Base-by-base conservation (phyloP, 2,329 filamentous ascomycete species). In the Sclerotinia trifoliorum region DNA sequence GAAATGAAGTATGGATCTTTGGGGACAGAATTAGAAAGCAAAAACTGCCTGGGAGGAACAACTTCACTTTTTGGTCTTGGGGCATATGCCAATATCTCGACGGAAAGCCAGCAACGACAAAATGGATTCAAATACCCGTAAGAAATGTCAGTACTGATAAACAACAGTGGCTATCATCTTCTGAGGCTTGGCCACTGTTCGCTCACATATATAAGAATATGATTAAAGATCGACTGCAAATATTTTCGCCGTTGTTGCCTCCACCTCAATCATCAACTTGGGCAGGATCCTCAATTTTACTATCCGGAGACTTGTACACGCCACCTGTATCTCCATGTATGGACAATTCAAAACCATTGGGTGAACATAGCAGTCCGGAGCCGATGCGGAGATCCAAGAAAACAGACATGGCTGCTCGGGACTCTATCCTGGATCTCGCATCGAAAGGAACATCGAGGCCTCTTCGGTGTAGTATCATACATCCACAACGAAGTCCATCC, bases 71-170 rank as follows among this genome's bases (percentile, higher is more conserved):
- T 39, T 74, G 57, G 65, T 71, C 70, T 24, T 74, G 65, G 65
- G 69, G 71, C 5, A 66, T 75, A 70, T 71, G 72, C 39, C 73
- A 74, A 63, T 61, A 61, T 32, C 55, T 70, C 6, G 71, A 73
- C 56, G 70, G 61, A 13, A 54, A 68, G 46, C 48, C 19, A 17
- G 32, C 70, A 49, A 69, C 66, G 10, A 70, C 67, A 3, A 69
- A 70, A 42, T 65, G 15, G 29, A 68, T 71, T 15, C 51, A 68
- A 42, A 66, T 73, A 46, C 70, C 73, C 26, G 44, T 65, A 21
- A 70, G 67, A 26, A 65, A 58, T 32, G 17, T 21, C 35, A 29
- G n/a, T 32, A 67, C 44, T 3, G 17, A 56, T 48, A 29, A 62
- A 29, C 52, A 62, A 29, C 54, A 29, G 17, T 60, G 44, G 65